Percentiles rank a stretch among this genome's conserved stretches.
Conservation (phyloP, 208 protist genomes). For the Trypanosomatidae sp. region DNA sequence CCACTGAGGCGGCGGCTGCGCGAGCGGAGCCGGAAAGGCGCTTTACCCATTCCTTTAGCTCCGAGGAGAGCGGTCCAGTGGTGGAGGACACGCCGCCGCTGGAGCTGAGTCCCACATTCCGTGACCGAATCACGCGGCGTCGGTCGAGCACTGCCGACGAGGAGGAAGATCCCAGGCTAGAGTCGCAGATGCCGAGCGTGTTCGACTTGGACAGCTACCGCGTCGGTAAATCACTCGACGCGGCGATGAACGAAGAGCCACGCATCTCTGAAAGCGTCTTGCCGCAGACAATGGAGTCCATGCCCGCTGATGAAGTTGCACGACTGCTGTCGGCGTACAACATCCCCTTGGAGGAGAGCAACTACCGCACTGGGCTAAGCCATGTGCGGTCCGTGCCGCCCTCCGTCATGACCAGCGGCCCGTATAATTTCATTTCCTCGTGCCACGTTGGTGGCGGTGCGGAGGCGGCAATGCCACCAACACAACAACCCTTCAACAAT, state of each 20-base stretch:
- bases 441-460: not conserved
- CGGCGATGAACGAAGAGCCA: conserved; percentile 6
- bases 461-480: conserved; percentile 4
- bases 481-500: conserved; percentile 11
- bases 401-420: not conserved
- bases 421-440: conserved; percentile 13
- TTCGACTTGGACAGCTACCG: conserved; percentile 14
- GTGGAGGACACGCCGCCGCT: conserved; percentile 31
- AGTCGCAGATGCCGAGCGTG: conserved; percentile 10
- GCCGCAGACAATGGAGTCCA: conserved; percentile 2
- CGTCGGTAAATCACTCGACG: not conserved
- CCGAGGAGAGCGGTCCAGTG: conserved; percentile 27
- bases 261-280: conserved; percentile 3
- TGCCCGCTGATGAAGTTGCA: not conserved
- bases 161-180: conserved; percentile 4
- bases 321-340: conserved; percentile 6
- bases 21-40: not conserved
- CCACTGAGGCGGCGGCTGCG: not conserved
- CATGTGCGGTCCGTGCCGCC: conserved; percentile 5
- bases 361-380: not conserved
- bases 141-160: conserved; percentile 5
- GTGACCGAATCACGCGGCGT: conserved; percentile 19
- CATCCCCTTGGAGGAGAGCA: conserved; percentile 2
- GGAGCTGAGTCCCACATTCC: conserved; percentile 9
- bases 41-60: conserved; percentile 14